A percentile compares a stretch with the other conserved stretches of the same genome.
These are phyloP conservation scores for Hirsutella rhossiliensis DNA, from an alignment of 2,329 filamentous ascomycete genomes.

Conservation along the genomic window DNA sequence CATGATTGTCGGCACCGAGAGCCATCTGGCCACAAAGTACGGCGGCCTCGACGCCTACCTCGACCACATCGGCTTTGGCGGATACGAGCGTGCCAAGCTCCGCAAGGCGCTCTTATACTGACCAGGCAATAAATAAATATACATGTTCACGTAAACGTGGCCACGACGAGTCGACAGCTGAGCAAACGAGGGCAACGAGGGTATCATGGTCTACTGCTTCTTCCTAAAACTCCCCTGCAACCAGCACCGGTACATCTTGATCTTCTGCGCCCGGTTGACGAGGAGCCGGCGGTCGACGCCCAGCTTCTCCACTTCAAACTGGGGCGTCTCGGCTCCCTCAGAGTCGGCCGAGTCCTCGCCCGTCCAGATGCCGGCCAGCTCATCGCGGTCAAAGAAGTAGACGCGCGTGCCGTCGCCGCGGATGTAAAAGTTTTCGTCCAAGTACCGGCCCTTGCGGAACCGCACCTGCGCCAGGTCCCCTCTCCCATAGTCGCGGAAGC, in stretches of 20 bases:
- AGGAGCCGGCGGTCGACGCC: slow-evolving; percentile 80
- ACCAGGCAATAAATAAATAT: slow-evolving; percentile 1
- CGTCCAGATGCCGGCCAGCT: slow-evolving; percentile 71
- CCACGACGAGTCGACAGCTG: not conserved
- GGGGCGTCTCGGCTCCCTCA: slow-evolving; percentile 12
- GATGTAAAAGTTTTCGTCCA: slow-evolving; percentile 96
- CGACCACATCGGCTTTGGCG: slow-evolving; percentile 44
- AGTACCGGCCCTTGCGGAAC: slow-evolving; percentile 88
- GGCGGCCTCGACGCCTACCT: slow-evolving; percentile 58
- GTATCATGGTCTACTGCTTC: slow-evolving; percentile 30
- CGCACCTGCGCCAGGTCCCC: slow-evolving; percentile 93
- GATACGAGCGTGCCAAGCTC: slow-evolving; percentile 26
- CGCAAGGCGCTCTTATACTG: slow-evolving; percentile 30
- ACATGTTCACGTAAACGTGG: not conserved
- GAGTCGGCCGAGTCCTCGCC: slow-evolving; percentile 21
- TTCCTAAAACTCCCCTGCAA: slow-evolving; percentile 75
- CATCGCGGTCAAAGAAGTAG: slow-evolving; percentile 89
- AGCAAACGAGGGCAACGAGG: not conserved
- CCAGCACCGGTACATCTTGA: slow-evolving; percentile 99
- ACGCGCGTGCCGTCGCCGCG: slow-evolving; percentile 90
- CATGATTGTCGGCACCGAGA: slow-evolving; percentile 48
- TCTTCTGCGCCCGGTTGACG: slow-evolving; percentile 77
- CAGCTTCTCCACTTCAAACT: slow-evolving; percentile 64
- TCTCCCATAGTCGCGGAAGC: slow-evolving; percentile 93
- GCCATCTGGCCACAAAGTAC: slow-evolving; percentile 48